phyloP scores from a whole-genome alignment of 1,139 yeast species.

The Geotrichum siamense region DNA sequence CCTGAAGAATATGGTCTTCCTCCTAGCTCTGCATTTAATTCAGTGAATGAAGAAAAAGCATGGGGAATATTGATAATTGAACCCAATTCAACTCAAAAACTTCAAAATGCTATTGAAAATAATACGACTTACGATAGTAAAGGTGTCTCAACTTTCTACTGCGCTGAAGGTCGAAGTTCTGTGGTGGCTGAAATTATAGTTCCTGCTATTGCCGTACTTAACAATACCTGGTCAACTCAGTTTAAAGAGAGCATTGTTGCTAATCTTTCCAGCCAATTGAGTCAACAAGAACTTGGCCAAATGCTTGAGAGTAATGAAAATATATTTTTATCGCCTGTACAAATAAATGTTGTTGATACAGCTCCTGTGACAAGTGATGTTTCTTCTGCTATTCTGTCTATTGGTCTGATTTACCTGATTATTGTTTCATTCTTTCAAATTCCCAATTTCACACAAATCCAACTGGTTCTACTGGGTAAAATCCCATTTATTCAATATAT shows the following conservation, averaged over 20 bases:
- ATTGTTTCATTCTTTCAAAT: slow-evolving; percentile 59
- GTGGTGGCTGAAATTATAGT: background rate
- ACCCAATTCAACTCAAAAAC: slow-evolving; percentile 22
- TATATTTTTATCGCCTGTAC: slow-evolving; percentile 36
- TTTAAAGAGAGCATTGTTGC: background rate
- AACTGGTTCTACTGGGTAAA: slow-evolving; percentile 42
- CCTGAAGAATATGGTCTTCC: slow-evolving; percentile 9
- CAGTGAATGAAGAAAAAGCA: slow-evolving; percentile 18
- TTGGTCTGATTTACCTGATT: slow-evolving; percentile 68
- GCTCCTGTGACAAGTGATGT: slow-evolving; percentile 47
- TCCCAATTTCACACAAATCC: slow-evolving; percentile 50
- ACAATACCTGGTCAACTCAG: slow-evolving; percentile 3
- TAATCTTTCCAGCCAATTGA: slow-evolving; percentile 5
- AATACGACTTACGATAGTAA: background rate
- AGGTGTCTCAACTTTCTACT: slow-evolving; percentile 6
- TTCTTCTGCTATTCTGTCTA: slow-evolving; percentile 57
- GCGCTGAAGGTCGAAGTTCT: slow-evolving; percentile 12
- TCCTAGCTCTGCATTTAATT: slow-evolving; percentile 8
- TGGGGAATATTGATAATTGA: slow-evolving; percentile 23
- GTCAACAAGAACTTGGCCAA: slow-evolving; percentile 22
- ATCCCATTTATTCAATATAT: slow-evolving; percentile 43
- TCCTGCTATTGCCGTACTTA: slow-evolving; percentile 22
- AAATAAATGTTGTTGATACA: slow-evolving; percentile 32
- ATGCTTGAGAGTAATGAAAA: slow-evolving; percentile 23
- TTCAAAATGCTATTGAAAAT: slow-evolving; percentile 13